Evolutionary conservation across 2,329 filamentous ascomycete genomes (phyloP), one percentile per base, ranked within the genome.

Genomic region (Plectosphaerella cucumerina): DNA sequence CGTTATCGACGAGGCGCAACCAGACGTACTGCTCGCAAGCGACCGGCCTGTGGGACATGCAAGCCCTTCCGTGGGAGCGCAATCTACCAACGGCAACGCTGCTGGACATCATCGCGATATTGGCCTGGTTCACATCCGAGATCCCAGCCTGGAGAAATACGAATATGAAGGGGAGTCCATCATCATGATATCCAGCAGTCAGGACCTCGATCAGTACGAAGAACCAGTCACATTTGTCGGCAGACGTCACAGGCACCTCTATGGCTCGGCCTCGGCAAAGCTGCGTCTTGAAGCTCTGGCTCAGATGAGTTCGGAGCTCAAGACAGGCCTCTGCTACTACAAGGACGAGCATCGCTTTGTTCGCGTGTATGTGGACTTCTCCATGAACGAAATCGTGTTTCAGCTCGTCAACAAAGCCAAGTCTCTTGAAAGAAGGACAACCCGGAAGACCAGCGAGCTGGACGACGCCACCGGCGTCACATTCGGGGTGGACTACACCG

Each of bases 291-390:
- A 17, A 12, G 15, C 43, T n/a, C 3, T 8, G n/a, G n/a, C 31
- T 22, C 17, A 6, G 5, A 17, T 15, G 11, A 26, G 31, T 31
- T 35, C 44, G 10, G 5, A 26, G n/a, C 42, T 56, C 20, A 53
- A 50, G 34, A 57, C 50, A 18, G 59, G 60, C 4, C 45, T 62
- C 15, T 52, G 54, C 46, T 43, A 53, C 26, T 61, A 59, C 56
- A 62, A 62, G 46, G 60, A 62, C 47, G 54, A 59, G 44, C 53
- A 57, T 43, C 56, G 58, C 15, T 58, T 51, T 44, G 46, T 53
- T 3, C 44, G 53, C 11, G 35, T 55, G 17, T 50, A 47, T 44
- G 46, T 52, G 41, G 44, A 54, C 20, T 47, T 52, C 2, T 35
- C 47, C 3, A 49, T 42, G 11, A 43, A 23, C 8, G 34, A 35